phyloP scores from a whole-genome alignment of 306 rosid species.

The Lathyrus oleraceus region DNA sequence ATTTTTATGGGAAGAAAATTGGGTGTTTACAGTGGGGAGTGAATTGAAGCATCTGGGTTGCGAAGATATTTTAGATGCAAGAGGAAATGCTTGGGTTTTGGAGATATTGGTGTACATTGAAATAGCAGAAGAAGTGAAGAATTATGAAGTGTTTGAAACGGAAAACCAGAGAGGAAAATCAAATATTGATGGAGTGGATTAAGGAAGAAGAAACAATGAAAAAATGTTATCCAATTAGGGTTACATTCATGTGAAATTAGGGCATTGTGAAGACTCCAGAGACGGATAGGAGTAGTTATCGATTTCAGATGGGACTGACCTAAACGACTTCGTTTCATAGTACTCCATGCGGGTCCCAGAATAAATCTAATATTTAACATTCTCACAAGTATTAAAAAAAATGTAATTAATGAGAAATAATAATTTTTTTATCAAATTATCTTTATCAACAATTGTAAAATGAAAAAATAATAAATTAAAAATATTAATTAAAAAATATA shows the following conservation, averaged over 20 bases:
- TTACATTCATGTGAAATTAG: conserved; percentile 31
- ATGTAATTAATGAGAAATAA: no score
- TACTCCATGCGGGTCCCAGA: no score
- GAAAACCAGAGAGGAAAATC: no score
- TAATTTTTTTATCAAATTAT: no score
- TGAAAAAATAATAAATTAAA: no score
- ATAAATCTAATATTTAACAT: no score
- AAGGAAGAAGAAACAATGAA: not conserved
- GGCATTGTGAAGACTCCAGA: not conserved
- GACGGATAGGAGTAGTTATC: not conserved
- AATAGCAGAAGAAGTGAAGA: conserved; percentile 8
- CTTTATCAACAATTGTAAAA: no score
- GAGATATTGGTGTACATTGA: conserved; percentile 59
- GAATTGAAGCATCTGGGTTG: conserved; percentile 54
- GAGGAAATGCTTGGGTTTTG: conserved; percentile 60
- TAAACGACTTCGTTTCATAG: not conserved
- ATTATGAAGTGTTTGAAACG: not conserved
- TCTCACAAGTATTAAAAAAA: no score
- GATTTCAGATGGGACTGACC: not conserved
- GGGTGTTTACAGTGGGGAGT: conserved; percentile 42
- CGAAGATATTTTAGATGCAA: conserved; percentile 57
- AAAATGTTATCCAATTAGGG: conserved; percentile 36
- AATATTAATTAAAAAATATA: no score
- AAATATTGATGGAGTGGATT: no score
- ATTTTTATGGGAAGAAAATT: conserved; percentile 43